Percentiles rank a stretch among this genome's conserved stretches.
phyloP scores from a whole-genome alignment of 2,329 filamentous ascomycete genomes.

The Aspergillus sp. region DNA sequence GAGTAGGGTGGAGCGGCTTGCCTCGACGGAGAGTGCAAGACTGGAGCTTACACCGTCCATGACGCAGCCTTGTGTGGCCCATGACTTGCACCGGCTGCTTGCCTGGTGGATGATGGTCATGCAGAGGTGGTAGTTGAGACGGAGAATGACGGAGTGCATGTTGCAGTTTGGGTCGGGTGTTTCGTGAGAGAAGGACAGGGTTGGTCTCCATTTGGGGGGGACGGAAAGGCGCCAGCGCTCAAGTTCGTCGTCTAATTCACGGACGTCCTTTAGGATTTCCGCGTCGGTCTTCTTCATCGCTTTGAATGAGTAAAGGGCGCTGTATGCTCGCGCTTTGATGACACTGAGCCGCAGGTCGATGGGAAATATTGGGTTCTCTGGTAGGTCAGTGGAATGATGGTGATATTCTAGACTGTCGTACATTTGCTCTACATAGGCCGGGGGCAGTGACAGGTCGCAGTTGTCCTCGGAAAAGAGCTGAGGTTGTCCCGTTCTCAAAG shows the following conservation, averaged over 20 bases:
- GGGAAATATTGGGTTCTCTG: conserved; percentile 39
- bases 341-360: conserved; percentile 52
- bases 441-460: conserved; percentile 54
- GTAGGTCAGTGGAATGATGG: conserved; percentile 19
- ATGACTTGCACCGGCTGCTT: conserved; percentile 52
- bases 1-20: conserved; percentile 55
- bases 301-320: conserved; percentile 51
- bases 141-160: conserved; percentile 51
- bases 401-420: conserved; percentile 23
- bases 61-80: conserved; percentile 34
- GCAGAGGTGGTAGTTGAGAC: conserved; percentile 58
- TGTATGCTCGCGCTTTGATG: conserved; percentile 53
- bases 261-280: conserved; percentile 55
- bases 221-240: conserved; percentile 56
- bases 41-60: conserved; percentile 54
- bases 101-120: conserved; percentile 57
- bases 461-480: conserved; percentile 53
- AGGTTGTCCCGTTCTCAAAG: conserved; percentile 54
- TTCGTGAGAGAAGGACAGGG: conserved; percentile 44
- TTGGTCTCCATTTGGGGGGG: conserved; percentile 47
- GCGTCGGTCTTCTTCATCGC: conserved; percentile 54
- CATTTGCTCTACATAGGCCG: conserved; percentile 37
- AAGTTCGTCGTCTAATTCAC: conserved; percentile 57
- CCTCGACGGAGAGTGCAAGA: conserved; percentile 54
- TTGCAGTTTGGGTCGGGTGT: conserved; percentile 34